phyloP scores from a whole-genome alignment of 345 rosid species.

The Eucalyptus pauciflora region DNA sequence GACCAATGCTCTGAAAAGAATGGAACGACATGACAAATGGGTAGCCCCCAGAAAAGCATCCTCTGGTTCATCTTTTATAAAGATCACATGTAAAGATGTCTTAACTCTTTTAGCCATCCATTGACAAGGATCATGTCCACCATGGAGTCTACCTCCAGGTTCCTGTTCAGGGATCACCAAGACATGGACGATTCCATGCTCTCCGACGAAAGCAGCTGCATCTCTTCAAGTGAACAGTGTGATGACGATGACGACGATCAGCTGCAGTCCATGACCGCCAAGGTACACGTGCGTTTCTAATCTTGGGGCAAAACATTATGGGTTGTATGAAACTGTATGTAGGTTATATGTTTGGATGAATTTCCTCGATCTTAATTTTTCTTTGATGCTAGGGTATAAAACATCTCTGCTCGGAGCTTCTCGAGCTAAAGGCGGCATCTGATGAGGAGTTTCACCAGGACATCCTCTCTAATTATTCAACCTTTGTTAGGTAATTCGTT shows the following conservation, averaged over 20 bases:
- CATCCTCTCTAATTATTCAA: conserved; percentile 22
- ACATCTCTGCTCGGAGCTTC: conserved; percentile 40
- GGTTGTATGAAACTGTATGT: background rate
- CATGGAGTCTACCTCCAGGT: conserved; percentile 31
- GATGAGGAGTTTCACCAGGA: conserved; percentile 45
- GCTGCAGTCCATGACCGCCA: conserved; percentile 45
- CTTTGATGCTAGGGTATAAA: conserved; percentile 29
- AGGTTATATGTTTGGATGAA: background rate
- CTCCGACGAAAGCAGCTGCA: conserved; percentile 16
- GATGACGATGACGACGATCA: conserved; percentile 9
- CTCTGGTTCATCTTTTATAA: background rate
- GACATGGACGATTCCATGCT: conserved; percentile 6
- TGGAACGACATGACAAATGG: background rate
- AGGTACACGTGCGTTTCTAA: conserved; percentile 1
- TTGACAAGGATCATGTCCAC: background rate
- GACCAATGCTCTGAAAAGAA: background rate
- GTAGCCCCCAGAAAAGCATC: background rate
- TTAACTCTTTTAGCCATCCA: background rate
- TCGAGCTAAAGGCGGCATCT: conserved; percentile 45
- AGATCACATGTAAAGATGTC: background rate
- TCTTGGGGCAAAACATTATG: background rate
- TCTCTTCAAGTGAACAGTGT: conserved; percentile 4
- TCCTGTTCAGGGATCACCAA: conserved; percentile 38
- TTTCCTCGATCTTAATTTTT: background rate
- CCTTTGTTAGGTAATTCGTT: conserved; percentile 32